These are phyloP conservation scores for Ammopiptanthus mongolicus DNA, from an alignment of 306 rosid species.

Conservation along the genomic window DNA sequence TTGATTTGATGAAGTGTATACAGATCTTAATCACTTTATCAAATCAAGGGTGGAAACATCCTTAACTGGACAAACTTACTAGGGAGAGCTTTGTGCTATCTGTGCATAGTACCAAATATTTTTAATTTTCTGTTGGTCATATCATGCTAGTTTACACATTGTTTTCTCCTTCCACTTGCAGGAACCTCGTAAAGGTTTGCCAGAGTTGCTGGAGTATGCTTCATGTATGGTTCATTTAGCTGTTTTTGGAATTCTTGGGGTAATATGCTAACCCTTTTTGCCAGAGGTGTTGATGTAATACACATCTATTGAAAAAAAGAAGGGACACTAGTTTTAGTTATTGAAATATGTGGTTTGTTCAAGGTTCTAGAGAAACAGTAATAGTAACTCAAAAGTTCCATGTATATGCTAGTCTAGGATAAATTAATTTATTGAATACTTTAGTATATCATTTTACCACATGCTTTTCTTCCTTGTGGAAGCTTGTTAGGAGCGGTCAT, in stretches of 20 bases:
- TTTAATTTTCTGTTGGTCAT: neutral
- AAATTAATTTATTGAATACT: neutral
- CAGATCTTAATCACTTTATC: no score
- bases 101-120: neutral
- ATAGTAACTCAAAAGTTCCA: neutral
- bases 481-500: neutral
- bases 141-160: neutral
- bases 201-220: slow-evolving; percentile 29
- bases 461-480: neutral
- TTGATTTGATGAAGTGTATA: no score
- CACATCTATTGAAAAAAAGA: neutral
- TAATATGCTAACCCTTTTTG: slow-evolving; percentile 14
- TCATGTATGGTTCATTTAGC: slow-evolving; percentile 37
- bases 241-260: slow-evolving; percentile 52
- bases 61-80: no score
- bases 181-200: slow-evolving; percentile 33
- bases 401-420: neutral
- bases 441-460: neutral
- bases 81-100: no score
- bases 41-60: no score
- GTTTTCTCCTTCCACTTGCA: slow-evolving; percentile 15
- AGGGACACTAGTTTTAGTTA: no score
- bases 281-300: neutral
- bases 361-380: neutral
- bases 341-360: neutral